Evolutionary conservation across 257 asterid genomes (phyloP), one percentile per base, ranked within the genome.

Genomic region (Paulownia fortunei): DNA sequence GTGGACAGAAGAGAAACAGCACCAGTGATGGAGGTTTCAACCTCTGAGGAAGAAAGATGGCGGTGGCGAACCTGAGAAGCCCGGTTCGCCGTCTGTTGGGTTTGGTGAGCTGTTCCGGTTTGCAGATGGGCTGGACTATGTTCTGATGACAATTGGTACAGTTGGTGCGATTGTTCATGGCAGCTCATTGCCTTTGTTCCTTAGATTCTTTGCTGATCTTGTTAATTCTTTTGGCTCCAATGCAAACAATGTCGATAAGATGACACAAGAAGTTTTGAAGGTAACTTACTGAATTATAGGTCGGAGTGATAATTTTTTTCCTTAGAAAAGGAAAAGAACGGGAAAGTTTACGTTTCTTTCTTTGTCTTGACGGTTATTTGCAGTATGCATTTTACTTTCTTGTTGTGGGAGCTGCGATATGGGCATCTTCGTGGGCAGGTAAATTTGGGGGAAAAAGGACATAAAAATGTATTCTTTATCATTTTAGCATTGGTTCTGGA

Each of bases 381-480:
- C 96, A 94, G 98, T 94, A 92, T 81, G 98, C 98, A 65, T 92
- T 87, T 81, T 92, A 92, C 90, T 94, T 94, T 88, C 96, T 94
- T 59, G 91, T 94, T 6, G 98, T 94, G 64, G 98, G 98, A n/a
- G n/a, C n/a, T n/a, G n/a, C n/a, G n/a, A n/a, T n/a, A n/a, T n/a
- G n/a, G n/a, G n/a, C n/a, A n/a, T n/a, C n/a, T n/a, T n/a, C n/a
- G n/a, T n/a, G n/a, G n/a, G n/a, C n/a, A n/a, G n/a, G n/a, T n/a
- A n/a, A 78, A n/a, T n/a, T n/a, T 12, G 34, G 62, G 32, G 18
- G 11, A 42, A 27, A 15, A 7, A 15, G 21, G 18, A 23, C 10
- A 21, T 2, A 4, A 39, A 8, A 39, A n/a, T 52, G 24, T 70
- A 37, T 36, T 27, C 5, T 15, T 8, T 39, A 13, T 24, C 60